phyloP scores from a whole-genome alignment of 139 green algal genomes.

The Chlamydomonas schloesseri region DNA sequence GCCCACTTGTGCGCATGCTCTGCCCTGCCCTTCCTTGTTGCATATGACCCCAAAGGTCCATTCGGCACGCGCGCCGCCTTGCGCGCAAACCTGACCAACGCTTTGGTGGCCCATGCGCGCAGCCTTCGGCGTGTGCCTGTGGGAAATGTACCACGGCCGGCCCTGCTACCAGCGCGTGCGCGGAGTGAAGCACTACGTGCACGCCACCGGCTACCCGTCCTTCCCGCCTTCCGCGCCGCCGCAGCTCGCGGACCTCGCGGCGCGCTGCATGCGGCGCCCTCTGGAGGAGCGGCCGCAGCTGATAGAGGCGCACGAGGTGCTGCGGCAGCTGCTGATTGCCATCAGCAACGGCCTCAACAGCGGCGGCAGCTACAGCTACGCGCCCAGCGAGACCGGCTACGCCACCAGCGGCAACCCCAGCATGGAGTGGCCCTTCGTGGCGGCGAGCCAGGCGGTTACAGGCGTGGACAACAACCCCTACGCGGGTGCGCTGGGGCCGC shows the following conservation, averaged over 20 bases:
- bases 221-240: conserved; percentile 12
- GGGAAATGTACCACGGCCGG: conserved; percentile 47
- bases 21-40: not conserved
- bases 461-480: too few species aligned
- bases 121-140: conserved; percentile 41
- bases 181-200: conserved; percentile 10
- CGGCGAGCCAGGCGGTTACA: too few species aligned
- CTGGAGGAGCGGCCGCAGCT: conserved; percentile 20
- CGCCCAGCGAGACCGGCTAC: not conserved
- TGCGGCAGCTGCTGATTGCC: not conserved
- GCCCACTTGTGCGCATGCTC: not conserved
- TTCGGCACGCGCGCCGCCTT: too few species aligned
- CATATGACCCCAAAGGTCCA: too few species aligned
- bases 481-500: too few species aligned
- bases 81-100: too few species aligned
- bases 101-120: too few species aligned
- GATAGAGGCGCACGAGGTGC: not conserved
- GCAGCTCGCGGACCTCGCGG: not conserved
- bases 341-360: not conserved
- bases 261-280: conserved; percentile 16
- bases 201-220: conserved; percentile 28
- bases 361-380: not conserved
- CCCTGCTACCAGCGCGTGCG: conserved; percentile 50
- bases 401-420: too few species aligned
- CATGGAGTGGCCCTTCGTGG: too few species aligned